Evolutionary conservation across 176 grass and related monocot genomes (phyloP), one percentile per base, ranked within the genome.

Genomic region (Lolium multiflorum): DNA sequence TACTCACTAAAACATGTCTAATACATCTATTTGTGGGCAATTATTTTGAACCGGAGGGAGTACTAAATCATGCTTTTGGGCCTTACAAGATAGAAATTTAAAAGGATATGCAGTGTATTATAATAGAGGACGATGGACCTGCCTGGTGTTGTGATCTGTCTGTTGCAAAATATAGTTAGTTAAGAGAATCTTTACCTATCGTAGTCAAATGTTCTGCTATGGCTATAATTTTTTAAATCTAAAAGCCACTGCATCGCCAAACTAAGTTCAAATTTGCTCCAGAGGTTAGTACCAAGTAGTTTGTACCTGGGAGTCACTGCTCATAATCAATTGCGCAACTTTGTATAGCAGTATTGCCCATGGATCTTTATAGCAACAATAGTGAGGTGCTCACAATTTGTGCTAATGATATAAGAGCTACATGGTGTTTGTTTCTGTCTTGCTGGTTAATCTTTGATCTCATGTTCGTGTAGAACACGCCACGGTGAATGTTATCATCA

Each of bases 41-140:
- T 35, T 35, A 35, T 35, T 35, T 35, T 35, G 31, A 35, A 35
- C 31, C 31, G 31, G 31, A 35, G 31, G 31, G 31, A 35, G 31
- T 35, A 35, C 26, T 55, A 54, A 54, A 37, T 76, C 26, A 52
- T 51, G 72, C 25, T 55, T 76, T 55, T 31, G 26, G 37, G 49
- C 15, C 67, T 48, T 46, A 67, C 7, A 70, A 48, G 64, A 58
- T 65, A 46, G 31, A 31, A 31, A 11, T 28, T 26, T 28, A 64
- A 64, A 67, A 67, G 26, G 65, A 73, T 26, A 48, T 16, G 22
- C 25, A 86, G 47, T 37, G 14, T 37, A 17, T 3, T 64, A 17
- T 76, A 85, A 22, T 85, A 66, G 12, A 76, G n/a, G 25, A 66
- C 75, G n/a, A 69, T 79, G 25, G 59, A 47, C 50, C 55, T 11